Evolutionary conservation across 345 rosid species (phyloP).

Genomic region (Pugionium cornutum): DNA sequence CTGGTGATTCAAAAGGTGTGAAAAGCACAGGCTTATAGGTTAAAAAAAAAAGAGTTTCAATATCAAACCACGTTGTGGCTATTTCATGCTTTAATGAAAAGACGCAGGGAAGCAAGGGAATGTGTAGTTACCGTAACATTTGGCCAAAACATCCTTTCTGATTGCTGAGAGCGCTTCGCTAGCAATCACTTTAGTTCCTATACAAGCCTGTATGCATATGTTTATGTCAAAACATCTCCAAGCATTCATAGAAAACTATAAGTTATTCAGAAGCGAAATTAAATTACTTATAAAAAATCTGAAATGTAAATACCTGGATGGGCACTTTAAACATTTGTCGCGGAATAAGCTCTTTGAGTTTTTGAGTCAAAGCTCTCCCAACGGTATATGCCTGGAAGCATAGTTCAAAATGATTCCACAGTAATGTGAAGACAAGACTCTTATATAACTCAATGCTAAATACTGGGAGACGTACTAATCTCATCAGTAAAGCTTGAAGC

Average conservation of each 20-base stretch:
- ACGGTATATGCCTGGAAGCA: slow-evolving; percentile 81
- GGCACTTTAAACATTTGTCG: slow-evolving; percentile 98
- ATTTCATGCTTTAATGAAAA: slow-evolving; percentile 11
- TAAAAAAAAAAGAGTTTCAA: not conserved
- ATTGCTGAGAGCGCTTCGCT: slow-evolving; percentile 91
- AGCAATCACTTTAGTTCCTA: slow-evolving; percentile 94
- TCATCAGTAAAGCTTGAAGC: not conserved
- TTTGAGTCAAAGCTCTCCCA: slow-evolving; percentile 96
- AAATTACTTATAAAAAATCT: not conserved
- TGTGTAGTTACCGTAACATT: slow-evolving; percentile 79
- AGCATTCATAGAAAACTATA: slow-evolving; percentile 1
- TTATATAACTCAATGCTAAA: slow-evolving; percentile 7
- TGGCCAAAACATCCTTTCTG: slow-evolving; percentile 96
- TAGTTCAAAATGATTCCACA: slow-evolving; percentile 26
- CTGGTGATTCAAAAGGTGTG: not conserved
- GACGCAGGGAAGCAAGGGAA: slow-evolving; percentile 14
- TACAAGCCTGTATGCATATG: slow-evolving; percentile 71
- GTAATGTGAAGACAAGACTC: slow-evolving; percentile 7
- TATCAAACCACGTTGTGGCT: slow-evolving; percentile 10
- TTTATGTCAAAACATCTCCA: slow-evolving; percentile 1
- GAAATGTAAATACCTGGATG: slow-evolving; percentile 61
- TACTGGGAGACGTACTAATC: not conserved
- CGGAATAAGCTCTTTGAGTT: slow-evolving; percentile 96
- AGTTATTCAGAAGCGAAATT: not conserved
- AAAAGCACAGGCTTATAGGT: not conserved